These are phyloP conservation scores for Amoebophrya sp. DNA, from an alignment of 169 alveolate species.

Conservation along the genomic window DNA sequence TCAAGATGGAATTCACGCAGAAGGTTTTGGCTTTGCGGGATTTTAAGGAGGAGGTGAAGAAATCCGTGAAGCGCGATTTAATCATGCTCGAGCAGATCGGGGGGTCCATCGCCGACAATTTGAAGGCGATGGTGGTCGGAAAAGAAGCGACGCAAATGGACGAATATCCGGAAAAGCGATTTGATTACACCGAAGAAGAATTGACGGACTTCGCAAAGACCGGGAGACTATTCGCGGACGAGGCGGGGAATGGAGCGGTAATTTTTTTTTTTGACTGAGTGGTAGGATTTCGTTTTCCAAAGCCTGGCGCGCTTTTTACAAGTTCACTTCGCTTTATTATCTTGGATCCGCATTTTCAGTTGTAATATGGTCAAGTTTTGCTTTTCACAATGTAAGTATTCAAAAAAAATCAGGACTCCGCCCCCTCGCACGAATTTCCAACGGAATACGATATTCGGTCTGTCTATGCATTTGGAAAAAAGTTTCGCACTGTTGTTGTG, in stretches of 20 bases:
- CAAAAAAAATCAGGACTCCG: too few relatives aligned
- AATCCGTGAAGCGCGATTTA: not conserved
- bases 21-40: conserved; percentile 61
- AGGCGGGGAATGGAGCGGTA: too few relatives aligned
- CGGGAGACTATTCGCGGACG: not conserved
- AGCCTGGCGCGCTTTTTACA: too few relatives aligned
- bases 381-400: too few relatives aligned
- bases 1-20: conserved; percentile 65
- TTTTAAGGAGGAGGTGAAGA: conserved; percentile 49
- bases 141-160: not conserved
- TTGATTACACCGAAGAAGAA: not conserved
- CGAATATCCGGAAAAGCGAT: conserved; percentile 16
- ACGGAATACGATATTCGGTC: not conserved
- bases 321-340: too few relatives aligned
- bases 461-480: too few relatives aligned
- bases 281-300: too few relatives aligned
- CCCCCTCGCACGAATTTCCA: too few relatives aligned
- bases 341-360: too few relatives aligned
- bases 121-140: not conserved
- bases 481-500: too few relatives aligned
- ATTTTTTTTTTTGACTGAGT: too few relatives aligned
- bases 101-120: not conserved
- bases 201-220: not conserved
- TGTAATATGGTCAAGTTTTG: too few relatives aligned
- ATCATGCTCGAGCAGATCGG: conserved; percentile 1